Evolutionary conservation across 1,139 yeast species (phyloP).

Genomic region (Kodamaea ohmeri): DNA sequence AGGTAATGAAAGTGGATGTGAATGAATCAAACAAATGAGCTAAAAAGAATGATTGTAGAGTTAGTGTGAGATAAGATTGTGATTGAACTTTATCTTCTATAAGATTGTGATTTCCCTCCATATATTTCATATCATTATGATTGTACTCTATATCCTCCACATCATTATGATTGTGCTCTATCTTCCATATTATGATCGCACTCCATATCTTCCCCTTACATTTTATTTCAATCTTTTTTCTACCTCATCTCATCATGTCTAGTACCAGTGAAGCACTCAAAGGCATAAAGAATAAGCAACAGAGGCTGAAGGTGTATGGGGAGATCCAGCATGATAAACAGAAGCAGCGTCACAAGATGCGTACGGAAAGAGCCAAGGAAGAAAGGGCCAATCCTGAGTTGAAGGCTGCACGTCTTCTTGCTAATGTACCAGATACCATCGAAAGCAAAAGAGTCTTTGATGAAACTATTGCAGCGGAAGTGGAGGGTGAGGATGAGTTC

Average conservation of each 20-base stretch:
- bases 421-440: slow-evolving; percentile 82
- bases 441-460: slow-evolving; percentile 87
- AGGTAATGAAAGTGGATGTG: too few relatives aligned
- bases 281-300: slow-evolving; percentile 67
- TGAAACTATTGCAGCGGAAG: slow-evolving; percentile 73
- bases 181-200: too few relatives aligned
- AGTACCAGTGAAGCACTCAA: slow-evolving; percentile 37
- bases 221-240: not conserved
- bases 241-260: slow-evolving; percentile 14
- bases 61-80: too few relatives aligned
- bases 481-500: slow-evolving; percentile 85
- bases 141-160: too few relatives aligned
- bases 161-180: too few relatives aligned
- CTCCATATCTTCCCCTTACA: not conserved
- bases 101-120: too few relatives aligned
- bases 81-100: too few relatives aligned
- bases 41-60: too few relatives aligned
- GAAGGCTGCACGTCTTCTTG: slow-evolving; percentile 73
- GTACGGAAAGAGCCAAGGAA: slow-evolving; percentile 77
- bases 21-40: too few relatives aligned
- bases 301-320: slow-evolving; percentile 76
- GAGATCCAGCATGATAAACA: slow-evolving; percentile 71
- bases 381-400: slow-evolving; percentile 80
- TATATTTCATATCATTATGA: too few relatives aligned
- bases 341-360: slow-evolving; percentile 71